Percentiles rank a stretch among this genome's conserved stretches.
Evolutionary conservation across 768 basidiomycete genomes (phyloP).

Genomic region (Macrolepiota dolichaula): DNA sequence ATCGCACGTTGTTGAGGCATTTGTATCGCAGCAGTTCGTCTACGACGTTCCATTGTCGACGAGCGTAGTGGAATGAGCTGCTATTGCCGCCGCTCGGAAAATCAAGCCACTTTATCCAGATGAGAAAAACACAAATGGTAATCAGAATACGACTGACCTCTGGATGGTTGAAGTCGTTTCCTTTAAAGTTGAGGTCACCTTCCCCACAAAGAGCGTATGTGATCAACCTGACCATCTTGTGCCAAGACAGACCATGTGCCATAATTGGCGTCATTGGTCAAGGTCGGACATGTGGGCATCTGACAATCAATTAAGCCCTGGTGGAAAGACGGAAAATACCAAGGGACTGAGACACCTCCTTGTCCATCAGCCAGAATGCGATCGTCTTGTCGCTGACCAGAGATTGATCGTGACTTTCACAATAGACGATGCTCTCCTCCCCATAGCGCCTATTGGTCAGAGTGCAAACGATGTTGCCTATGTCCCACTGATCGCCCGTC

Average conservation of each 20-base stretch:
- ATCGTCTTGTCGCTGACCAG: constrained; percentile 98
- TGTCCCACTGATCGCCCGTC: constrained; percentile 82
- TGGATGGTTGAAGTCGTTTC: constrained; percentile 98
- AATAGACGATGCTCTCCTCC: constrained; percentile 91
- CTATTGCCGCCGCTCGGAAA: constrained; percentile 96
- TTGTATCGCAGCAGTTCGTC: constrained; percentile 92
- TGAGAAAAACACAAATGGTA: background rate
- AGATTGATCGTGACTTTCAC: constrained; percentile 97
- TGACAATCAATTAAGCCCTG: constrained; percentile 24
- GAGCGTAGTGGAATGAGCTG: constrained; percentile 95
- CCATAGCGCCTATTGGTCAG: constrained; percentile 84
- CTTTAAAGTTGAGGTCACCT: constrained; percentile 97
- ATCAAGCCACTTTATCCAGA: constrained; percentile 79
- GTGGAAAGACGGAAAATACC: background rate
- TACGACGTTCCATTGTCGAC: constrained; percentile 94
- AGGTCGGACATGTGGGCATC: constrained; percentile 95
- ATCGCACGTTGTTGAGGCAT: constrained; percentile 89
- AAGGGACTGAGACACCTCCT: constrained; percentile 95
- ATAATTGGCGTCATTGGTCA: constrained; percentile 80
- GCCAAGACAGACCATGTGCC: constrained; percentile 85
- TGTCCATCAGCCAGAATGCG: constrained; percentile 99
- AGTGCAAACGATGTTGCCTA: constrained; percentile 84
- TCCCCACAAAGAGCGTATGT: constrained; percentile 94
- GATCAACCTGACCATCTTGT: constrained; percentile 95
- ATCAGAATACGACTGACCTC: constrained; percentile 55